Evolutionary conservation across 148 eudicot genomes (phyloP), one percentile per base, ranked within the genome.

Genomic region (Diospyros lotus): DNA sequence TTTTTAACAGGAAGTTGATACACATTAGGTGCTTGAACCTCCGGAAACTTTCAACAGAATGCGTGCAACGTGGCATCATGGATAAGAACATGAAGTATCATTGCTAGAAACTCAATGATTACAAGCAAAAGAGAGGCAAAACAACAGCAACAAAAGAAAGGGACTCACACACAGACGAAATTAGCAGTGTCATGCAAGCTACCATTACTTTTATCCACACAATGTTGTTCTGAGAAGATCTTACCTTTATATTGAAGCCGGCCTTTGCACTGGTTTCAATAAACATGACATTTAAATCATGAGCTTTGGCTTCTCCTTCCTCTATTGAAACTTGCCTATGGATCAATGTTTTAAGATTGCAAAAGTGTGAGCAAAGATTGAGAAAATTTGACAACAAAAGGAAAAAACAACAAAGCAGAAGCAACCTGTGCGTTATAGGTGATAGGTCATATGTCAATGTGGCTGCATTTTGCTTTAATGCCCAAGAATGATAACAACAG

Each of bases 221-320:
- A 45, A 67, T 6, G 4, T 11, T 9, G 15, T n/a, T 14, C 38
- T 41, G 15, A 56, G 15, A 2, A 56, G 28, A 28, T 28, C 28
- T 28, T 85, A 93, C 98, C 96, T 93, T 93, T 62, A 90, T 93
- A 64, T 93, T 93, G 81, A 93, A 93, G 64, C 98, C 98, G 41
- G 96, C 98, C 82, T 93, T 93, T 2, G 98, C 98, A 86, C 98
- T 93, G 13, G 98, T 93, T 82, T 93, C 98, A 69, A 93, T 87
- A 80, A 87, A 93, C 87, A 93, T 87, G 56, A 91, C 90, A 58
- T 91, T 90, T 12, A 83, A 76, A 48, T 93, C 98, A 55, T 86
- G 90, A 65, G 96, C 96, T 84, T 86, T 93, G 73, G 86, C 86
- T 79, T 93, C 96, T 78, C 87, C 98, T 81, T 93, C 98, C 77